A percentile compares a stretch with the other conserved stretches of the same genome.
Evolutionary conservation across 805 yeast species (phyloP).

Genomic region (Isabelozyma gotoi): DNA sequence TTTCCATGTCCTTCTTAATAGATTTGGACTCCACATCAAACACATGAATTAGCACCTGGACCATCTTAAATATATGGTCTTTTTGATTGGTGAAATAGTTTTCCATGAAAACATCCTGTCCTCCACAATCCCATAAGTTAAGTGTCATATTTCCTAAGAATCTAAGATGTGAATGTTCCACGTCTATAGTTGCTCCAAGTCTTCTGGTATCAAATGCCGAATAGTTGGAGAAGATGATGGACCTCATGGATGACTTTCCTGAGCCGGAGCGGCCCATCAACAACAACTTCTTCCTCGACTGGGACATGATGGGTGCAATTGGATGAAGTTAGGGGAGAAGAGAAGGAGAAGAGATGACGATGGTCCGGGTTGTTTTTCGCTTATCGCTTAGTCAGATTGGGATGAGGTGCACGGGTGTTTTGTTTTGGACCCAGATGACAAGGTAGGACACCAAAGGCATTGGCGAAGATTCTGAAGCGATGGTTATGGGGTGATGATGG

Average conservation of each 20-base stretch:
- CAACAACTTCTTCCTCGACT: slow-evolving; percentile 41
- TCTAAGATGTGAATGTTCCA: slow-evolving; percentile 93
- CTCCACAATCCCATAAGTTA: slow-evolving; percentile 98
- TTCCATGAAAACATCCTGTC: slow-evolving; percentile 95
- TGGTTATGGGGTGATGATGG: too few relatives aligned
- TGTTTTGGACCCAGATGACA: background rate
- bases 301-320: slow-evolving; percentile 20
- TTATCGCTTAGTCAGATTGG: background rate
- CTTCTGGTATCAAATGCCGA: slow-evolving; percentile 96
- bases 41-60: slow-evolving; percentile 92
- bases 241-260: slow-evolving; percentile 96
- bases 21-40: slow-evolving; percentile 94
- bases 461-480: background rate
- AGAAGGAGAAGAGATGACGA: background rate
- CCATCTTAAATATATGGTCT: slow-evolving; percentile 92
- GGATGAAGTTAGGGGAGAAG: background rate
- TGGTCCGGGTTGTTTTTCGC: background rate
- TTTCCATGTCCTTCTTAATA: slow-evolving; percentile 89
- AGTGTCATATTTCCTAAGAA: slow-evolving; percentile 94
- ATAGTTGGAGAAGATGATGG: slow-evolving; percentile 92
- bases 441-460: background rate
- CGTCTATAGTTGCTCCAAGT: slow-evolving; percentile 95
- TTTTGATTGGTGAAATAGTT: slow-evolving; percentile 85
- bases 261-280: slow-evolving; percentile 91
- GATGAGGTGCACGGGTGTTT: background rate